phyloP scores from a whole-genome alignment of 108 stramenopile genomes.

The Parietichytrium sp. region DNA sequence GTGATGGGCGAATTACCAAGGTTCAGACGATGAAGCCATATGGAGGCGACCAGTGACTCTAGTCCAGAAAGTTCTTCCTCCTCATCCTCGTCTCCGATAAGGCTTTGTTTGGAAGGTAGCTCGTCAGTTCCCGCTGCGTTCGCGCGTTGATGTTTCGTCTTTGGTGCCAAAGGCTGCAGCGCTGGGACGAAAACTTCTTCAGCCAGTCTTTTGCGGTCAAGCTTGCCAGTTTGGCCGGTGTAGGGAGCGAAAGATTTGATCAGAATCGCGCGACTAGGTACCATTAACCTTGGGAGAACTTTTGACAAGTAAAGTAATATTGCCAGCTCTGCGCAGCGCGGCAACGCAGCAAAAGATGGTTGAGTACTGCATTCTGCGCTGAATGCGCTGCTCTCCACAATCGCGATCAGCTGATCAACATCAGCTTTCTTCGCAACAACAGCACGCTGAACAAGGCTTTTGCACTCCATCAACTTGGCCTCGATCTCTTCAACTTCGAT shows the following conservation, averaged over 20 bases:
- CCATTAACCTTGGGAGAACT: neutral
- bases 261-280: neutral
- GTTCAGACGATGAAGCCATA: neutral
- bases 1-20: neutral
- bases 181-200: neutral
- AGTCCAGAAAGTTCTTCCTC: neutral
- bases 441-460: neutral
- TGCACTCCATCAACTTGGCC: neutral
- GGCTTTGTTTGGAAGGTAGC: too few relatives aligned
- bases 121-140: neutral
- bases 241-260: neutral
- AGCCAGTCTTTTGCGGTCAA: neutral
- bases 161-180: neutral
- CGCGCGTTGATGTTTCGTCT: neutral
- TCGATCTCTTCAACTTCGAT: slow-evolving; percentile 4
- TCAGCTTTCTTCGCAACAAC: neutral
- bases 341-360: neutral
- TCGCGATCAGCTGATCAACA: neutral
- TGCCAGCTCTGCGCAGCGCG: neutral
- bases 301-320: neutral
- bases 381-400: too few relatives aligned
- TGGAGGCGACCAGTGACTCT: neutral
- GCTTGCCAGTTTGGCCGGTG: neutral
- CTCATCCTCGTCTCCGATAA: neutral
- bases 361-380: too few relatives aligned